phyloP scores from a whole-genome alignment of 2,329 filamentous ascomycete species.

The Verticillium albo-atrum region DNA sequence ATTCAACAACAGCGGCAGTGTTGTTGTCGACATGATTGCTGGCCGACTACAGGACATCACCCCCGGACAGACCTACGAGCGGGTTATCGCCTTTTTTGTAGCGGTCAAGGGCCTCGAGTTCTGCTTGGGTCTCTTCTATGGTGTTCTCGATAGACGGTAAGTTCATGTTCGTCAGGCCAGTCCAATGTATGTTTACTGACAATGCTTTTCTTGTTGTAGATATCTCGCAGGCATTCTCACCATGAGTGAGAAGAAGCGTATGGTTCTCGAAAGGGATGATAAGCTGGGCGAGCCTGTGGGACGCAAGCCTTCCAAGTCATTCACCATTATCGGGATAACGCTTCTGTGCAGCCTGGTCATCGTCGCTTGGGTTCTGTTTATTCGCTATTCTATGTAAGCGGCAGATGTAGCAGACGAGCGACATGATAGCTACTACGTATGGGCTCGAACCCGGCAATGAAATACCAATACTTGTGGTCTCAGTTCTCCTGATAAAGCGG shows the following conservation, averaged over 20 bases:
- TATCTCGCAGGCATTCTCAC: constrained; percentile 12
- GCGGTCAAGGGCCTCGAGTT: constrained; percentile 19
- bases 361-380: too few species aligned
- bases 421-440: too few species aligned
- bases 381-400: too few species aligned
- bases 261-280: constrained; percentile 9
- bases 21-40: constrained; percentile 21
- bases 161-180: background rate
- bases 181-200: too few species aligned
- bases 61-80: constrained; percentile 17
- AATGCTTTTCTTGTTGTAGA: background rate
- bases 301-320: constrained; percentile 3
- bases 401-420: too few species aligned
- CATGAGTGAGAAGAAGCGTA: constrained; percentile 15
- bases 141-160: constrained; percentile 9
- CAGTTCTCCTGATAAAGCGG: too few species aligned
- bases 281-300: constrained; percentile 10
- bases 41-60: constrained; percentile 20
- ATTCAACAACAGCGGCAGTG: constrained; percentile 20
- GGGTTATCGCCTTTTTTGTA: constrained; percentile 18
- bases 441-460: too few species aligned
- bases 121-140: constrained; percentile 19
- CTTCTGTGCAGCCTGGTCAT: too few species aligned
- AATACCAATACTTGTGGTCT: too few species aligned
- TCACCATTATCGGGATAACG: too few species aligned